Conservation (phyloP, 2,329 filamentous ascomycete genomes). For the Ophiosphaerella korrae region DNA sequence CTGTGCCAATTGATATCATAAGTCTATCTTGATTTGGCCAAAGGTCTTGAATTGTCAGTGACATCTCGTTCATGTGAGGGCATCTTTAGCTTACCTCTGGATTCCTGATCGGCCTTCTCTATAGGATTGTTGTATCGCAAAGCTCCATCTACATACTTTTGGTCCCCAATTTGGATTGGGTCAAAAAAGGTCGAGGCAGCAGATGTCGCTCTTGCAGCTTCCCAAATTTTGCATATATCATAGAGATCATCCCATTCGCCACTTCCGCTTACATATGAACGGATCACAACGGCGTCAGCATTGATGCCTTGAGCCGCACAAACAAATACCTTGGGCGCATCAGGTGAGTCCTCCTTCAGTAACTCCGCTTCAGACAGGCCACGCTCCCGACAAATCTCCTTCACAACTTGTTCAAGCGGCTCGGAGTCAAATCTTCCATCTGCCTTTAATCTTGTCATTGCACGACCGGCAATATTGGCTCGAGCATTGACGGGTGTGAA, state of each 20-base stretch:
- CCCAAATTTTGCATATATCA: neutral
- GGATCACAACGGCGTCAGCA: neutral
- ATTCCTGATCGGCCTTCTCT: neutral
- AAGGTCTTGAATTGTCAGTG: no score
- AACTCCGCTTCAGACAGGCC: neutral
- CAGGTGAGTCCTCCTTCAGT: neutral
- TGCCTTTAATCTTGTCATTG: no score
- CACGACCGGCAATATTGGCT: neutral
- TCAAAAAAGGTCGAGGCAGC: neutral
- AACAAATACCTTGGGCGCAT: neutral
- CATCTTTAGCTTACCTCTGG: no score
- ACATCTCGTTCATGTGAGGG: no score
- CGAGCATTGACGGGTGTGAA: neutral
- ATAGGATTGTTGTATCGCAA: neutral
- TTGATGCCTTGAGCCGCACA: neutral
- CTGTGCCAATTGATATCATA: no score
- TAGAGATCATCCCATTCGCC: neutral
- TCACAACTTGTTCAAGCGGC: neutral
- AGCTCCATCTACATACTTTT: neutral
- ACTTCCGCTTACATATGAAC: neutral
- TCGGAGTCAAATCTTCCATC: neutral
- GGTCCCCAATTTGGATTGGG: neutral
- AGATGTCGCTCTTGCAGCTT: conserved; percentile 2
- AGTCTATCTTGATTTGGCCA: no score
- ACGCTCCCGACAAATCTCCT: neutral